A percentile compares a stretch with the other conserved stretches of the same genome.
Conservation (phyloP, 306 rosid species). For the Arachis stenosperma region DNA sequence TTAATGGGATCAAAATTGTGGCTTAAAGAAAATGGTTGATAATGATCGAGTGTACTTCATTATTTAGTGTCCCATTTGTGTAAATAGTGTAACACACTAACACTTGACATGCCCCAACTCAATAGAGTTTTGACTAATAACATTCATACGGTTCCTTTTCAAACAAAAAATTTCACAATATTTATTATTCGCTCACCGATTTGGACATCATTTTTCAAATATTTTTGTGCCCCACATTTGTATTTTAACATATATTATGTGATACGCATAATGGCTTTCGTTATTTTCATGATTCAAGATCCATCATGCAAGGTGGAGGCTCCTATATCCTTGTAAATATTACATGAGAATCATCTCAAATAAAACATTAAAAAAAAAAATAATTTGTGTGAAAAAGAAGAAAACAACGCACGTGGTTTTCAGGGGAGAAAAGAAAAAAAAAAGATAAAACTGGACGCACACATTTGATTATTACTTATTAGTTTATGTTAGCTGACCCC, state of each 20-base stretch:
- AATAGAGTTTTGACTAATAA: not conserved
- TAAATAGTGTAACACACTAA: not conserved
- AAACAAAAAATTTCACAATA: not conserved
- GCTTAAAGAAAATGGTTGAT: not conserved
- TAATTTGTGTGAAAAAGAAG: too few species aligned
- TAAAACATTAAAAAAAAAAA: too few species aligned
- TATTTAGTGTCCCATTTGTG: not conserved
- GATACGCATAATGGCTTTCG: not conserved
- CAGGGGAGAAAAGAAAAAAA: too few species aligned
- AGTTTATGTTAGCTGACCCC: not conserved
- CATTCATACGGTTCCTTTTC: not conserved
- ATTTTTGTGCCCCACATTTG: not conserved
- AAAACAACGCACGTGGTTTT: too few species aligned
- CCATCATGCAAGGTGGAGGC: not conserved
- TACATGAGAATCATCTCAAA: not conserved
- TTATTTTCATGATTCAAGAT: too few species aligned
- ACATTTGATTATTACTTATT: not conserved
- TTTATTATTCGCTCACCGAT: conserved; percentile 3
- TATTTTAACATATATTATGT: conserved; percentile 6
- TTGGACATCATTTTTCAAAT: conserved; percentile 3
- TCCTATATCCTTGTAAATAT: not conserved
- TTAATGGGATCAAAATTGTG: not conserved
- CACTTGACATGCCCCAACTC: not conserved
- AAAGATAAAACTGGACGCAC: too few species aligned
- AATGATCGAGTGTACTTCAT: not conserved